These are phyloP conservation scores for Fagus crenata DNA, from an alignment of 306 rosid genomes.

Conservation along the genomic window DNA sequence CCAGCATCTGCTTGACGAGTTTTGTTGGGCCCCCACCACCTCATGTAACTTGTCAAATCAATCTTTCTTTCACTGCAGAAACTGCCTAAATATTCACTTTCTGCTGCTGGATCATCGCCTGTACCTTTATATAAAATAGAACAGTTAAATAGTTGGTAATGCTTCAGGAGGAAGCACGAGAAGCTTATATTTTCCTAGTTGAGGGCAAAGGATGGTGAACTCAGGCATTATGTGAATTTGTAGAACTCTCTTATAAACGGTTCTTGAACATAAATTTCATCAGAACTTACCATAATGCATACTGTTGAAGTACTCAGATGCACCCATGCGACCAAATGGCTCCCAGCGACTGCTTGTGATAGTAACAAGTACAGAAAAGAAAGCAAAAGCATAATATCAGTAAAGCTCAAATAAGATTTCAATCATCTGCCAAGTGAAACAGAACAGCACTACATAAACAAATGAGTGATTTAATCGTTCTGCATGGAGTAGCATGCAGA, in stretches of 20 bases:
- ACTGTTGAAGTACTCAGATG: conserved; percentile 77
- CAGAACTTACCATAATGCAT: conserved; percentile 67
- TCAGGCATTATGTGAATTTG: conserved; percentile 2
- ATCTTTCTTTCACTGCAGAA: conserved; percentile 77
- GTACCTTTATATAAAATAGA: conserved; percentile 41
- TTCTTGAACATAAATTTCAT: conserved; percentile 25
- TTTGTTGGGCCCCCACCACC: conserved; percentile 95
- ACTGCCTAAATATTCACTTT: conserved; percentile 56
- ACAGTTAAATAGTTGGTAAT: conserved; percentile 23
- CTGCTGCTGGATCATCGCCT: conserved; percentile 81
- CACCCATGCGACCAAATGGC: conserved; percentile 75
- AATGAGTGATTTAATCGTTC: background rate
- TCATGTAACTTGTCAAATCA: conserved; percentile 81
- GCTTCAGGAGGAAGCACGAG: conserved; percentile 17
- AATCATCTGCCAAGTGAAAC: conserved; percentile 24
- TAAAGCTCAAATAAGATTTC: conserved; percentile 22
- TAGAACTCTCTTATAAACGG: conserved; percentile 18
- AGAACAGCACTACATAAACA: conserved; percentile 19
- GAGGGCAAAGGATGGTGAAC: conserved; percentile 5
- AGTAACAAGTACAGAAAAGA: conserved; percentile 38
- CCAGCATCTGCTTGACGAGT: conserved; percentile 57
- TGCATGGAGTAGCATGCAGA: background rate
- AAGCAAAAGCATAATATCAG: conserved; percentile 25
- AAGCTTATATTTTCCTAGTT: conserved; percentile 4
- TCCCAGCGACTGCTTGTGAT: conserved; percentile 79